Percentiles rank a stretch among this genome's conserved stretches.
These are phyloP conservation scores for Podospora pseudocomata DNA, from an alignment of 495 filamentous ascomycete species.

Conservation along the genomic window DNA sequence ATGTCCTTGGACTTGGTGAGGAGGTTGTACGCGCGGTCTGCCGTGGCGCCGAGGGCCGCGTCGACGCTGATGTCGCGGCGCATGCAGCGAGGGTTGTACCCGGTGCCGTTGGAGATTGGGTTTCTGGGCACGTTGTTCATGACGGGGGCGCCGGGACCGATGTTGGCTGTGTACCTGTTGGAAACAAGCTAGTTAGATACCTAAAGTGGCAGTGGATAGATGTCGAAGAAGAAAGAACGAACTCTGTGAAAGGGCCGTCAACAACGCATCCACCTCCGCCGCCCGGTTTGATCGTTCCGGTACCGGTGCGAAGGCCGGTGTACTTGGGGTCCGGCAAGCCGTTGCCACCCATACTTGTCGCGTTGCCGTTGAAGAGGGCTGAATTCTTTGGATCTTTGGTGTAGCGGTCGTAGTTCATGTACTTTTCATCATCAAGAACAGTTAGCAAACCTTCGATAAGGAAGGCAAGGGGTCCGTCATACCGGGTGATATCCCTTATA, in stretches of 20 bases:
- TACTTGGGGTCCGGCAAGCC: conserved; percentile 33
- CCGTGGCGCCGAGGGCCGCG: conserved; percentile 47
- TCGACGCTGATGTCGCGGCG: conserved; percentile 53
- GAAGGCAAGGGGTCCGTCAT: conserved; percentile 45
- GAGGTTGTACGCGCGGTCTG: conserved; percentile 44
- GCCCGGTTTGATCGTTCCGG: conserved; percentile 40
- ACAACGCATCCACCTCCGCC: conserved; percentile 60
- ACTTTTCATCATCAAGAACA: conserved; percentile 7
- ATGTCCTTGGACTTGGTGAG: conserved; percentile 48
- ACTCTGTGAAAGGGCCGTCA: conserved; percentile 54
- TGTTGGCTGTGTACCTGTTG: conserved; percentile 35
- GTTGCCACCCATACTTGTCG: conserved; percentile 35
- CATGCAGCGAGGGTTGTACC: conserved; percentile 40
- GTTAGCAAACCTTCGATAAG: conserved; percentile 63
- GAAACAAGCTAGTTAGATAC: neutral
- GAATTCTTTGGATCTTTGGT: conserved; percentile 35
- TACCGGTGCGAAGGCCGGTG: conserved; percentile 28
- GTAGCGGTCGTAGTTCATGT: conserved; percentile 41
- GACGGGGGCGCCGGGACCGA: conserved; percentile 35
- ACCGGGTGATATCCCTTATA: conserved; percentile 52
- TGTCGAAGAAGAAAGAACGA: conserved; percentile 20
- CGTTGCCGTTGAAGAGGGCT: conserved; percentile 37
- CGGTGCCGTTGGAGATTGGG: conserved; percentile 30
- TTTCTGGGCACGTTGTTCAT: conserved; percentile 33
- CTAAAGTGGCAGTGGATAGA: neutral